These are phyloP conservation scores for Kurtzmaniella natalensis DNA, from an alignment of 1,139 yeast genomes.

Conservation along the genomic window DNA sequence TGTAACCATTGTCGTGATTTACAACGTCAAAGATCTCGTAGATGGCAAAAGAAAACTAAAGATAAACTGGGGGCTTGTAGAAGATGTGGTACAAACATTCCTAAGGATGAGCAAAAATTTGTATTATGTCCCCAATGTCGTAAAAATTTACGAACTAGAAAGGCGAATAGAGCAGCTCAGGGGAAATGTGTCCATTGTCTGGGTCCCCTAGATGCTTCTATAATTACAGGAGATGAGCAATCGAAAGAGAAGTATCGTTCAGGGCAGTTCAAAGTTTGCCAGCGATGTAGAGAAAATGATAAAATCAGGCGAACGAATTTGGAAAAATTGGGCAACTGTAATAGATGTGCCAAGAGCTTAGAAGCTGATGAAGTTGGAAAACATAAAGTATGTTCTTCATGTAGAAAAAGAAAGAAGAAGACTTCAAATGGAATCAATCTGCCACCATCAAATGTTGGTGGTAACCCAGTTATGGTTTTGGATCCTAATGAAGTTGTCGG, in stretches of 20 bases:
- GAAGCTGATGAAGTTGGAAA: conserved; percentile 41
- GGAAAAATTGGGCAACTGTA: conserved; percentile 57
- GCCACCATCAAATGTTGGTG: conserved; percentile 2
- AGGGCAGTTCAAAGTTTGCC: conserved; percentile 54
- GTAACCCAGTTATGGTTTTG: neutral
- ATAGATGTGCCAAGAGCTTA: conserved; percentile 53
- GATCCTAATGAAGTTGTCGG: neutral
- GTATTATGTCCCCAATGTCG: conserved; percentile 62
- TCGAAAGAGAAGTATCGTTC: conserved; percentile 15
- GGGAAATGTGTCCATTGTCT: conserved; percentile 69
- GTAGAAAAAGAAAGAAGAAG: conserved; percentile 52
- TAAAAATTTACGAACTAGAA: conserved; percentile 47
- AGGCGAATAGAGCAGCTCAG: conserved; percentile 54
- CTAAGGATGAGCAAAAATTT: conserved; percentile 44
- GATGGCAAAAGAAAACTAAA: conserved; percentile 63
- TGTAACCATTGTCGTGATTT: conserved; percentile 63
- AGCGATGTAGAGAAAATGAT: conserved; percentile 59
- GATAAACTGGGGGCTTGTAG: conserved; percentile 60
- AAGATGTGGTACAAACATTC: conserved; percentile 55
- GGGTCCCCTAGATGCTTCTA: conserved; percentile 51
- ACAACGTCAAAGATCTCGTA: conserved; percentile 56
- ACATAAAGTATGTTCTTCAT: conserved; percentile 52
- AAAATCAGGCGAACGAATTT: conserved; percentile 51
- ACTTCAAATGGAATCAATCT: conserved; percentile 7
- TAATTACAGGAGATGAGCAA: conserved; percentile 23